Percentiles rank a stretch among this genome's conserved stretches.
Conservation (phyloP, 768 basidiomycete genomes). For the Mrakia blollopis region DNA sequence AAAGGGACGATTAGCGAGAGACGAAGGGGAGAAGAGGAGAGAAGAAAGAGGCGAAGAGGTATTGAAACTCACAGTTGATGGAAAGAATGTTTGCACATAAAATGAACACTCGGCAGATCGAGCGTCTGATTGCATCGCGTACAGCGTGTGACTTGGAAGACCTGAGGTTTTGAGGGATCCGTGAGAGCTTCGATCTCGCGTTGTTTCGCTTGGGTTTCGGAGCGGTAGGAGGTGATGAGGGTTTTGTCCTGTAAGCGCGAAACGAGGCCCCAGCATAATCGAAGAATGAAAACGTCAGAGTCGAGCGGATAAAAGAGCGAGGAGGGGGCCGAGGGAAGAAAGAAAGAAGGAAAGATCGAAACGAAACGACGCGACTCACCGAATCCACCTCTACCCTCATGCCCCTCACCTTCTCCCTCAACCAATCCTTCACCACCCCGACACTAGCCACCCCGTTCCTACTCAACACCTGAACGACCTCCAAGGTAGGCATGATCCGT, state of each 20-base stretch:
- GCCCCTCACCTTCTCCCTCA: constrained; percentile 69
- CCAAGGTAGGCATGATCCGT: constrained; percentile 79
- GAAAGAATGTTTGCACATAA: constrained; percentile 97
- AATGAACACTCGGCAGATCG: constrained; percentile 88
- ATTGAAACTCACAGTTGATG: constrained; percentile 68
- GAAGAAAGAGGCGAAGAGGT: background rate
- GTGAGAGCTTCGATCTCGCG: constrained; percentile 75
- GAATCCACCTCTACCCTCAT: constrained; percentile 71
- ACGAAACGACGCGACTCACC: constrained; percentile 51
- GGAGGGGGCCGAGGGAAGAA: too few relatives aligned
- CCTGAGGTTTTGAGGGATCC: constrained; percentile 69
- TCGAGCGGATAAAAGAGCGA: too few relatives aligned
- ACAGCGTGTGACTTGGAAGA: constrained; percentile 93
- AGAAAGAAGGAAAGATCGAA: background rate
- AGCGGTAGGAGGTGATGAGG: constrained; percentile 78
- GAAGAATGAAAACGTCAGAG: background rate
- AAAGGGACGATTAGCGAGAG: background rate
- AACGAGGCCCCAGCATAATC: too few relatives aligned
- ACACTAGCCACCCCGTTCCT: constrained; percentile 85
- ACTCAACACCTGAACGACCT: constrained; percentile 79
- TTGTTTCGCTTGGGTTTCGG: constrained; percentile 73
- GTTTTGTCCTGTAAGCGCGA: constrained; percentile 63
- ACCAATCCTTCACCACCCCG: constrained; percentile 85
- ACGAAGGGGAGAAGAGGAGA: constrained; percentile 6
- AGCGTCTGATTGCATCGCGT: constrained; percentile 82